Base-by-base conservation (phyloP, 768 basidiomycete genomes). In the Boletus rubropictus region DNA sequence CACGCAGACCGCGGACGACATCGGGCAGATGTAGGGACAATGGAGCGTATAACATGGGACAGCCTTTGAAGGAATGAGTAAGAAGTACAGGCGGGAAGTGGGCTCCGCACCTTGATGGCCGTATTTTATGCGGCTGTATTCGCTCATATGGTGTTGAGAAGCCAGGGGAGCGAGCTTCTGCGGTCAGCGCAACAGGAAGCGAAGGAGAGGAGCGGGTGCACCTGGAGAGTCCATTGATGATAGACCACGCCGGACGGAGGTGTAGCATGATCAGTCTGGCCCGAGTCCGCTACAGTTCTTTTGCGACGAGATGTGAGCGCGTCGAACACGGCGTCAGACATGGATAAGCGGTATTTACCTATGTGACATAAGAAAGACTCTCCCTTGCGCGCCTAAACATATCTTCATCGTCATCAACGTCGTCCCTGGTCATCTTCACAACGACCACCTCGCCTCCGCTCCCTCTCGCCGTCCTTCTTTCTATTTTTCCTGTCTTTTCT, bases 141-240 rank as follows among this genome's bases (percentile, higher is more conserved):
- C 79, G 67, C 82, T 84, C 46, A 59, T 44, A 54, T 89, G 87
- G 65, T 88, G 83, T 55, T 89, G 86, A 6, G 84, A 87, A 3
- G 85, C 84, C 15, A 89, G 68, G 3, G 59, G 65, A 1, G 74
- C 71, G 39, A 85, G 75, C 73, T 81, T 47, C 12, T 39, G 34
- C 20, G 7, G 39, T 49, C 29, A 50, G 51, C 32, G 31, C 29
- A 6, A 27, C 12, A 5, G 1, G 7, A 18, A 17, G 22, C 4
- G 18, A 34, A 29, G 12, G 39, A 21, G 10, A 15, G 10, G 25
- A 28, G 11, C 7, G 22, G 6, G 12, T 5, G 36, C n/a, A 64
- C 63, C 58, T 65, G 51, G 33, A 50, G 38, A 0, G 41, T 47
- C 63, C 65, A 66, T 24, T 3, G 42, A 3, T 42, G 42, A 2